Base-by-base conservation (phyloP, 176 grass and related monocot species). In the Bonia amplexicaulis region DNA sequence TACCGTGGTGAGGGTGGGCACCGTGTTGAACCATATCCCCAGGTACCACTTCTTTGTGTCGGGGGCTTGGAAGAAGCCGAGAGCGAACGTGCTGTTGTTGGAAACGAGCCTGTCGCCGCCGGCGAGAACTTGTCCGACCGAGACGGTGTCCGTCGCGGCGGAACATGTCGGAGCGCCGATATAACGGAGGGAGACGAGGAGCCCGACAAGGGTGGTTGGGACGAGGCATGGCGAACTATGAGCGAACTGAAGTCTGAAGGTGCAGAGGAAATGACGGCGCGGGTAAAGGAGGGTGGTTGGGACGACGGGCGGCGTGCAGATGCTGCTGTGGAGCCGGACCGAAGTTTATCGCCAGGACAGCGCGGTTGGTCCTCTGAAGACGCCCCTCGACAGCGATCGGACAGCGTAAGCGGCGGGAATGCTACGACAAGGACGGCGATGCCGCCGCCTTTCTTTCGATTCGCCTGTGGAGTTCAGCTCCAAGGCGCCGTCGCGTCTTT, bases 11-110 rank as follows among this genome's bases (percentile, higher is more conserved):
- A 2, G 42, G 33, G 6, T 4, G 22, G 88, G 86, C 11, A 88
- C 46, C 6, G 46, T 76, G 15, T 62, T 80, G 82, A 90, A 93
- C 92, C 92, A 90, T 61, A 93, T 63, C 26, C 73, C 86, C 1
- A 93, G 73, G 88, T 77, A 88, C 88, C 83, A 88, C 40, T 14
- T 78, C 16, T 71, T 12, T 25, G n/a, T 4, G 55, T 19, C 48
- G 14, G 23, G 82, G 7, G 25, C 47, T 9, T 1, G 16, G 88
- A 90, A 93, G 88, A 93, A 90, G 19, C 87, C 81, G 55, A 93
- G 91, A 14, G 71, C 44, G 64, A 93, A 93, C 63, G 78, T 90
- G 27, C 66, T 53, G 49, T 31, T 80, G 68, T 25, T 77, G 77
- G 88, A 93, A 77, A 80, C 46, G n/a, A 93, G 10, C 57, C 5